Evolutionary conservation across 371 early-diverging fungal genomes (phyloP).

Genomic region (Syncephalastrum monosporum): DNA sequence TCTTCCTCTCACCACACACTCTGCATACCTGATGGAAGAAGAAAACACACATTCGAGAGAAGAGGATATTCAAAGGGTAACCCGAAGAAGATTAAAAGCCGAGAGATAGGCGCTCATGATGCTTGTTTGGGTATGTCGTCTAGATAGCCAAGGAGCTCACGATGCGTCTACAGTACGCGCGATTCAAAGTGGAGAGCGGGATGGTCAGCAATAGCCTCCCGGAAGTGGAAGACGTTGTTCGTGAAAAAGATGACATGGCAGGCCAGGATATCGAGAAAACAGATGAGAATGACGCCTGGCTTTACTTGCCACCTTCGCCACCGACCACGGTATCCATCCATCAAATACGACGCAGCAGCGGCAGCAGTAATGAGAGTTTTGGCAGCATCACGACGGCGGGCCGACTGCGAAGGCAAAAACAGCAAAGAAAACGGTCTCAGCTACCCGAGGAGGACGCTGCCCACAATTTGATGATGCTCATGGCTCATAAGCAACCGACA

Average conservation of each 20-base stretch:
- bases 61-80: no score
- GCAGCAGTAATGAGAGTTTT: no score
- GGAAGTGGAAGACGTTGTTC: slow-evolving; percentile 12
- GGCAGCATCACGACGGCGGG: no score
- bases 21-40: background rate
- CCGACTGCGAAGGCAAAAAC: background rate
- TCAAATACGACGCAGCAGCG: no score
- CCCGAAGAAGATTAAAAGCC: no score
- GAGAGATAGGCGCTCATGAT: no score
- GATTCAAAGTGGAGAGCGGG: slow-evolving; percentile 16
- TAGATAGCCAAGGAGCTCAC: slow-evolving; percentile 10
- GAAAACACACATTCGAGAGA: no score
- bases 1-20: no score
- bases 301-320: slow-evolving; percentile 8
- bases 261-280: background rate
- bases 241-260: background rate
- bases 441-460: slow-evolving; percentile 8
- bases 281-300: background rate
- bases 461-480: slow-evolving; percentile 7
- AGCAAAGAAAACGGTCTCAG: slow-evolving; percentile 2
- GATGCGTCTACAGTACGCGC: slow-evolving; percentile 14
- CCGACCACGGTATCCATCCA: background rate
- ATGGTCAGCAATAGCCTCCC: slow-evolving; percentile 12
- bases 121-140: no score
- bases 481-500: no score